These are phyloP conservation scores for Beta lomatogona DNA, from an alignment of 179 eudicot species.

Conservation along the genomic window DNA sequence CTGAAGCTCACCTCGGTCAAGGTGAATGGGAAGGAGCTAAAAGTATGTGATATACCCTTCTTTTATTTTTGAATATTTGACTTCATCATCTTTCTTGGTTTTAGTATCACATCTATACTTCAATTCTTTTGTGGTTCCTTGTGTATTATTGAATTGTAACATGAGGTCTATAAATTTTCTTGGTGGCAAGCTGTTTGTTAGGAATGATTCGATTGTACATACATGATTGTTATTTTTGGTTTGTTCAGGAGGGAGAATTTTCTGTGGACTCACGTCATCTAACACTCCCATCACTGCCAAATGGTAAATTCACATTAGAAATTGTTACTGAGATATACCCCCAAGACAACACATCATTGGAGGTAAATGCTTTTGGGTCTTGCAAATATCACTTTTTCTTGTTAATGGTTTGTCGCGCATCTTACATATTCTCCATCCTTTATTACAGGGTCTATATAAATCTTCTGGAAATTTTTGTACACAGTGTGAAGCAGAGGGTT, in stretches of 20 bases:
- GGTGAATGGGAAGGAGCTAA: constrained; percentile 59
- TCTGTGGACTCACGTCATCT: constrained; percentile 77
- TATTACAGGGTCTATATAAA: constrained; percentile 83
- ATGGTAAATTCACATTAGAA: constrained; percentile 69
- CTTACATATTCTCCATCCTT: constrained; percentile 10
- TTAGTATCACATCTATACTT: not conserved
- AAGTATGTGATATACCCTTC: constrained; percentile 44
- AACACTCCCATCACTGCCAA: constrained; percentile 70
- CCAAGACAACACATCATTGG: constrained; percentile 87
- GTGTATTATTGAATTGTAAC: not conserved
- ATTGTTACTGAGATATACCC: constrained; percentile 85
- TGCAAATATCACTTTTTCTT: not conserved
- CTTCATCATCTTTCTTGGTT: constrained; percentile 1
- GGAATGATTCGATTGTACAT: not conserved
- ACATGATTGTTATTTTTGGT: not conserved
- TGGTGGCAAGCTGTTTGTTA: not conserved
- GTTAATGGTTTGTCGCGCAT: constrained; percentile 1
- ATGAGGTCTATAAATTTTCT: not conserved
- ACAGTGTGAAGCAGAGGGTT: constrained; percentile 99
- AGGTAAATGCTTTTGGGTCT: constrained; percentile 46
- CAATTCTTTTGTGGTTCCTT: not conserved
- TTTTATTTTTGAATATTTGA: not conserved
- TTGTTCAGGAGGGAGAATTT: constrained; percentile 70
- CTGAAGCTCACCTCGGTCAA: constrained; percentile 72
- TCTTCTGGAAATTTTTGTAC: constrained; percentile 94